Conservation (phyloP, 2,329 filamentous ascomycete genomes). For the Trichoderma asperellum region DNA sequence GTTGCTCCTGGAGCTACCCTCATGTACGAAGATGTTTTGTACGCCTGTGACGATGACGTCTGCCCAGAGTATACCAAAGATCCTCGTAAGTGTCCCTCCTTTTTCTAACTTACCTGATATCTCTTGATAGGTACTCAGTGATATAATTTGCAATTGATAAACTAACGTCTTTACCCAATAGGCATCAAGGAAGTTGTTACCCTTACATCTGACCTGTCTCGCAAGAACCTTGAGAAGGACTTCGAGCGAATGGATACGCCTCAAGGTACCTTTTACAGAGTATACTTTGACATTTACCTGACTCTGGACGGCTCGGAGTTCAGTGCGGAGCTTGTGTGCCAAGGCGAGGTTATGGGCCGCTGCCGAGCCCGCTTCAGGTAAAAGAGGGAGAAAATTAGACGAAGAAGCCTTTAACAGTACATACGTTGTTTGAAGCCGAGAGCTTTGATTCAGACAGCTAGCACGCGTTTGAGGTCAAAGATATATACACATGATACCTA, state of each 20-base stretch:
- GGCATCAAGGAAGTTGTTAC: slow-evolving; percentile 99
- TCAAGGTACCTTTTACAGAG: slow-evolving; percentile 92
- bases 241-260: slow-evolving; percentile 99
- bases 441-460: slow-evolving; percentile 30
- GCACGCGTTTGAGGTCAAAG: slow-evolving; percentile 12
- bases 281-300: slow-evolving; percentile 80
- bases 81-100: slow-evolving; percentile 75
- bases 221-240: slow-evolving; percentile 98
- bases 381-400: slow-evolving; percentile 26
- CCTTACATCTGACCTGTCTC: slow-evolving; percentile 91
- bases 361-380: slow-evolving; percentile 87
- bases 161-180: slow-evolving; percentile 44
- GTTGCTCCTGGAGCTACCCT: slow-evolving; percentile 95
- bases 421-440: slow-evolving; percentile 9
- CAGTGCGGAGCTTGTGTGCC: slow-evolving; percentile 97
- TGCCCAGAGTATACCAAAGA: slow-evolving; percentile 99
- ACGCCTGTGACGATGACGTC: slow-evolving; percentile 96
- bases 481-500: slow-evolving; percentile 27
- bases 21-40: slow-evolving; percentile 99
- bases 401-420: slow-evolving; percentile 12
- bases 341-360: slow-evolving; percentile 97
- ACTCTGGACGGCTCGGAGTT: slow-evolving; percentile 97
- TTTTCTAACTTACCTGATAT: neutral
- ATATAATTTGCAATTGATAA: neutral
- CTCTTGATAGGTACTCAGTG: neutral